Base-by-base conservation (phyloP, 2,329 filamentous ascomycete species). In the Alternaria alternata region DNA sequence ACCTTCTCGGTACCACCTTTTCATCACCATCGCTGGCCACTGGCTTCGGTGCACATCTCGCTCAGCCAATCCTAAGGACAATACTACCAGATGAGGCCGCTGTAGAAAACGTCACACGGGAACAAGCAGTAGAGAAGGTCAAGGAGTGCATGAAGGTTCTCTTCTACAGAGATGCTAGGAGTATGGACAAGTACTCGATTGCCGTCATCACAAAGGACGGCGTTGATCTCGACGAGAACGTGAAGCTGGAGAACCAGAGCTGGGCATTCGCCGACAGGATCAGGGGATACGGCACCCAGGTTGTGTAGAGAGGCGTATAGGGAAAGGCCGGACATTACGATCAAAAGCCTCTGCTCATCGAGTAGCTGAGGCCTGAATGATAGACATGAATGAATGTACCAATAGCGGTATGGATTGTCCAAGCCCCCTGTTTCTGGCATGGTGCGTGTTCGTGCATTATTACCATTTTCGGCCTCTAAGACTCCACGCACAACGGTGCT, bases 121-220 rank as follows among this genome's bases (percentile, higher is more conserved):
- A 97, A 73, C 81, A 91, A 77, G 95, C 95, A 49, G 84, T 97
- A 62, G 84, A 90, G 59, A 87, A 93, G 41, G 82, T 99, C 76
- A 91, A 91, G 84, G 91, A 97, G 82, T 97, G 93, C 81, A 94
- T 99, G 92, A 98, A 98, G 87, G 94, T 98, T 54, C 86, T 99
- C 62, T 99, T 92, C 84, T 99, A 99, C 85, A 88, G 95, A 73
- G 95, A 99, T 81, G 95, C 95, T 44, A 89, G 95, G 80, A 96
- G 92, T 82, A 82, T 95, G 81, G 93, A 97, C 81, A 86, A 87
- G 70, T 99, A 97, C 84, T 95, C 92, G 67, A 89, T 98, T 77
- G 94, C 94, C 20, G 86, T 98, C 55, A 86, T 99, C 57, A 95
- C 92, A 57, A 91, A 93, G 81, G 92, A 93, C 49, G 93, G 78